These are phyloP conservation scores for Zychaea mexicana DNA, from an alignment of 371 early-diverging fungal species.

Conservation along the genomic window DNA sequence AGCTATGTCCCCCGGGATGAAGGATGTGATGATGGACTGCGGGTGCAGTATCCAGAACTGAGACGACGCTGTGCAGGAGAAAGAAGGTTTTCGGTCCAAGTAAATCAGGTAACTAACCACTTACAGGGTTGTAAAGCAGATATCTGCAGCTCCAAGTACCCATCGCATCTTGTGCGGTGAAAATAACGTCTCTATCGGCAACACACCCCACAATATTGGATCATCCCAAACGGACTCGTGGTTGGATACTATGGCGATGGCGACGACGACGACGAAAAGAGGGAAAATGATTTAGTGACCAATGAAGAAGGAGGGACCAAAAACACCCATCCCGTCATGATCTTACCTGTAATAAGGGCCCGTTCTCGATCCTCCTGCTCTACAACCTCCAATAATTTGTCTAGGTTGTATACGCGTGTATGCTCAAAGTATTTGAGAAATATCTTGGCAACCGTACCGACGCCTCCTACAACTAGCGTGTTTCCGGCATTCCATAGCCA, in stretches of 20 bases:
- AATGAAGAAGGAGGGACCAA: too few relatives aligned
- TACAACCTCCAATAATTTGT: conserved; percentile 58
- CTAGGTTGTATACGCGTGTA: conserved; percentile 56
- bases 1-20: too few relatives aligned
- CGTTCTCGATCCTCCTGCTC: conserved; percentile 58
- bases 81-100: too few relatives aligned
- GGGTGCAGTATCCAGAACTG: too few relatives aligned
- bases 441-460: conserved; percentile 50
- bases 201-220: conserved; percentile 80
- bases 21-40: background rate
- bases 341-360: conserved; percentile 69
- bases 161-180: conserved; percentile 68
- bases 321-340: background rate
- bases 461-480: conserved; percentile 40
- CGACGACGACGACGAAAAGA: too few relatives aligned
- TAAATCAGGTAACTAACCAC: too few relatives aligned
- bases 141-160: conserved; percentile 86
- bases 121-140: conserved; percentile 76
- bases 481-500: conserved; percentile 53
- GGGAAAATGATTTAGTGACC: too few relatives aligned
- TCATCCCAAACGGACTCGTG: conserved; percentile 73
- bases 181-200: conserved; percentile 57
- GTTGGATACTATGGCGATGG: conserved; percentile 52
- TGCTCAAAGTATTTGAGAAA: conserved; percentile 58
- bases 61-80: too few relatives aligned